phyloP scores from a whole-genome alignment of 305 asterid species.

The Rubia peregrina region DNA sequence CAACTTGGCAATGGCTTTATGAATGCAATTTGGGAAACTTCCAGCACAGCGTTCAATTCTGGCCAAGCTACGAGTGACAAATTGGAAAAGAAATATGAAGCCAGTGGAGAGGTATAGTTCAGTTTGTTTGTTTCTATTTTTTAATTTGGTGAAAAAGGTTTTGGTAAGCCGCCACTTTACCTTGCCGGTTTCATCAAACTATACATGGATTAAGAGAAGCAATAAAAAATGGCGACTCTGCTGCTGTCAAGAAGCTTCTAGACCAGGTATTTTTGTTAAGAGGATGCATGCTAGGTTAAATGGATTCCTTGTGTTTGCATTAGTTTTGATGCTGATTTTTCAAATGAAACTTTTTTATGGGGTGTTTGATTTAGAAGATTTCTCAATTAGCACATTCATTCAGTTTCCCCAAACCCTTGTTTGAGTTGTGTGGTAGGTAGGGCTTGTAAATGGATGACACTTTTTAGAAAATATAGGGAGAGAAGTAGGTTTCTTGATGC shows the following conservation, averaged over 20 bases:
- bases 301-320: too few relatives aligned
- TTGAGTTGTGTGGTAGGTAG: too few relatives aligned
- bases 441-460: too few relatives aligned
- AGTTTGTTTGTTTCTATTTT: conserved; percentile 1
- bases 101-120: conserved; percentile 73
- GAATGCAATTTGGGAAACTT: conserved; percentile 17
- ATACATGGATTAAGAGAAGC: conserved; percentile 87
- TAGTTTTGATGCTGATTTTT: too few relatives aligned
- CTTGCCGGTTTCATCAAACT: conserved; percentile 5
- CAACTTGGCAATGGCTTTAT: not conserved
- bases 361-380: too few relatives aligned
- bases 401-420: too few relatives aligned
- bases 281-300: too few relatives aligned
- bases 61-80: conserved; percentile 55
- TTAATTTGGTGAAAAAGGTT: not conserved
- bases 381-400: too few relatives aligned
- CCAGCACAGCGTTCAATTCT: conserved; percentile 64
- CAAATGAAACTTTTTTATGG: too few relatives aligned
- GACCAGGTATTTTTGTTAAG: conserved; percentile 46
- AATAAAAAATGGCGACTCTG: conserved; percentile 83
- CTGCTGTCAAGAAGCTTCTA: conserved; percentile 78
- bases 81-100: conserved; percentile 52
- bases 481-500: too few relatives aligned
- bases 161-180: not conserved
- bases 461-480: too few relatives aligned